phyloP scores from a whole-genome alignment of 2,329 filamentous ascomycete species.

The Akanthomyces muscarius region DNA sequence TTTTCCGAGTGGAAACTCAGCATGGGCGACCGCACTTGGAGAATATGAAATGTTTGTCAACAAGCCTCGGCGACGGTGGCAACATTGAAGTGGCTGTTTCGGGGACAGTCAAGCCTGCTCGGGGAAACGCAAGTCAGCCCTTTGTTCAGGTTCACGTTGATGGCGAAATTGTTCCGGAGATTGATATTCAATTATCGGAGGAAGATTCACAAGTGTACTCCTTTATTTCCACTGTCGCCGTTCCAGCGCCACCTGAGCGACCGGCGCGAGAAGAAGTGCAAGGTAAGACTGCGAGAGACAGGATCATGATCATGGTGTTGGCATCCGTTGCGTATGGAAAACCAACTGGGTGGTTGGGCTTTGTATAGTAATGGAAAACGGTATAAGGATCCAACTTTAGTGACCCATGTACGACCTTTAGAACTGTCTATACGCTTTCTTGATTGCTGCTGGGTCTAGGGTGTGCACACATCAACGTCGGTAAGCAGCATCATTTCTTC shows the following conservation, averaged over 20 bases:
- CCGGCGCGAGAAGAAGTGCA: not conserved
- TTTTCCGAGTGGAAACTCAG: not conserved
- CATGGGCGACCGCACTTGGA: not conserved
- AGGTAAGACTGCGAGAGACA: conserved; percentile 2
- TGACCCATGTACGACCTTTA: too few species aligned
- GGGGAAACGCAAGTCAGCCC: not conserved
- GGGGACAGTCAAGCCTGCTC: not conserved
- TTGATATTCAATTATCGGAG: not conserved
- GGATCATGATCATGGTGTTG: not conserved
- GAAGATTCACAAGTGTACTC: not conserved
- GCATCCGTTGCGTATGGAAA: not conserved
- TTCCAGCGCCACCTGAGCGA: not conserved
- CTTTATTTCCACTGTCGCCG: not conserved
- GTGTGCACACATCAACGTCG: too few species aligned
- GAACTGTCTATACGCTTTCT: too few species aligned
- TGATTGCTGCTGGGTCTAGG: too few species aligned
- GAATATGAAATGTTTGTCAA: not conserved
- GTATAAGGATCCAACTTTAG: too few species aligned
- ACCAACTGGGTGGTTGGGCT: conserved; percentile 1
- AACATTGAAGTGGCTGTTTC: not conserved
- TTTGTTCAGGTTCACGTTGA: not conserved
- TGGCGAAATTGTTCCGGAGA: not conserved
- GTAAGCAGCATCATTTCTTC: too few species aligned
- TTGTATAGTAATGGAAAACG: not conserved
- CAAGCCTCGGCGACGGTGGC: not conserved